These are phyloP conservation scores for Amanita inopinata DNA, from an alignment of 768 basidiomycete genomes.

Conservation along the genomic window DNA sequence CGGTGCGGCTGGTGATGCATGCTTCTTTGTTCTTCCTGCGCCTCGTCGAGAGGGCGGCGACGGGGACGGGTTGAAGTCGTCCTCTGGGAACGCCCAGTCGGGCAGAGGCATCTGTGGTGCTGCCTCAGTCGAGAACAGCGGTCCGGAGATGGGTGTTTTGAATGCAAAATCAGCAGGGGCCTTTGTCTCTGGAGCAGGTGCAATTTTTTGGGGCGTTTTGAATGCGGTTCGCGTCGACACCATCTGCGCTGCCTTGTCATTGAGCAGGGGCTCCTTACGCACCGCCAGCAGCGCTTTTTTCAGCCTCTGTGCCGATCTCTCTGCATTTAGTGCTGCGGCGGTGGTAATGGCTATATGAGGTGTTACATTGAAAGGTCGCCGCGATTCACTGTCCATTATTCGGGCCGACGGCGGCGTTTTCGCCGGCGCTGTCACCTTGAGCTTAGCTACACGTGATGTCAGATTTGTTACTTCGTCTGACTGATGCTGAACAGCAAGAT, in stretches of 20 bases:
- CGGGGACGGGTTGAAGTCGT: constrained; percentile 31
- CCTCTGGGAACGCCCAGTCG: constrained; percentile 27
- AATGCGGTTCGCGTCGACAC: constrained; percentile 27
- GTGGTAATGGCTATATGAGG: constrained; percentile 66
- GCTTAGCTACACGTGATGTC: constrained; percentile 38
- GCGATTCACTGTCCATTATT: constrained; percentile 28
- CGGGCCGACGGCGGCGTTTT: constrained; percentile 17
- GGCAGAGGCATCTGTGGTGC: constrained; percentile 13
- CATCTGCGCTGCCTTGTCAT: constrained; percentile 36
- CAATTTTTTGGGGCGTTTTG: constrained; percentile 25
- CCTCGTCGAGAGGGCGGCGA: constrained; percentile 24
- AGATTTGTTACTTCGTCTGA: constrained; percentile 42
- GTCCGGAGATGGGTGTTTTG: constrained; percentile 14
- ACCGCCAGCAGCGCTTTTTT: constrained; percentile 56
- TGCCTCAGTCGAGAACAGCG: constrained; percentile 18
- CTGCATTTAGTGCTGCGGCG: constrained; percentile 75
- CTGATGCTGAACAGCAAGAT: constrained; percentile 58
- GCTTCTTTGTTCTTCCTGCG: constrained; percentile 27
- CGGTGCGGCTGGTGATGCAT: constrained; percentile 25
- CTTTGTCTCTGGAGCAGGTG: constrained; percentile 6
- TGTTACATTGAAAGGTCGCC: constrained; percentile 36
- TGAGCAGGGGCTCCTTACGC: constrained; percentile 59
- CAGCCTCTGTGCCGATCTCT: constrained; percentile 60
- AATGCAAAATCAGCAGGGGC: constrained; percentile 14
- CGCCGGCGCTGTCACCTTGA: constrained; percentile 29